Base-by-base conservation (phyloP, 1,284 basidiomycete genomes). In the Ganoderma resinaceum region DNA sequence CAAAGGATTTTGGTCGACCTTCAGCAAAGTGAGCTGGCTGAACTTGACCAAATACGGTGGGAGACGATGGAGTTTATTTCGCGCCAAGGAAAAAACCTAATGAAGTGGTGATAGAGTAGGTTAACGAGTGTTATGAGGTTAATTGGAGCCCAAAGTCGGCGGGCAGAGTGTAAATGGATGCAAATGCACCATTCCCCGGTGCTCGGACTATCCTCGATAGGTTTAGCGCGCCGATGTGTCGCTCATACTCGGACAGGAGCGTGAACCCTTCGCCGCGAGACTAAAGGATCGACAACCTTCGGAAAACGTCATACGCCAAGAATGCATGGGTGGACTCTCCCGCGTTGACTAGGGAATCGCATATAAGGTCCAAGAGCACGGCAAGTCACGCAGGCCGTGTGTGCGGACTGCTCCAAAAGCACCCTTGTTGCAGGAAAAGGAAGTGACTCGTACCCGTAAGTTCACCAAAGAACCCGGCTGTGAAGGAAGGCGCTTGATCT, bases 1-100 rank as follows among this genome's bases (percentile, higher is more conserved):
- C 46, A 98, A 86, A 1, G 95, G 95, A 77, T 99, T 99, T 72
- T 92, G 90, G 74, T 98, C 96, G 11, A 95, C 84, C 78, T 95
- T 96, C 77, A 99, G 86, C 37, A 97, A 88, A 65, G 91, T 89
- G 42, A 99, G 84, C 65, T 88, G 85, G 40, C 81, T 82, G 78
- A 98, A 97, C 69, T 90, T 86, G 20, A 86, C 81, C 53, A 99
- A 79, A 80, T 97, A 99, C 5, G 83, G 77, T 1, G 97, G 97
- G 1, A 99, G 84, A 23, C 87, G 85, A 46, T 88, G 87, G 61
- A 99, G 84, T 77, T 91, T 92, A 81, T 99, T 99, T 77, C 90
- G 90, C 26, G 95, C 90, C 62, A 99, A 84, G 35, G 92, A 96
- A 63, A 99, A 90, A 23, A 98, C 93, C 90, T 96, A 72, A 26